Conservation (phyloP, 257 asterid genomes). For the Osmanthus fragrans region DNA sequence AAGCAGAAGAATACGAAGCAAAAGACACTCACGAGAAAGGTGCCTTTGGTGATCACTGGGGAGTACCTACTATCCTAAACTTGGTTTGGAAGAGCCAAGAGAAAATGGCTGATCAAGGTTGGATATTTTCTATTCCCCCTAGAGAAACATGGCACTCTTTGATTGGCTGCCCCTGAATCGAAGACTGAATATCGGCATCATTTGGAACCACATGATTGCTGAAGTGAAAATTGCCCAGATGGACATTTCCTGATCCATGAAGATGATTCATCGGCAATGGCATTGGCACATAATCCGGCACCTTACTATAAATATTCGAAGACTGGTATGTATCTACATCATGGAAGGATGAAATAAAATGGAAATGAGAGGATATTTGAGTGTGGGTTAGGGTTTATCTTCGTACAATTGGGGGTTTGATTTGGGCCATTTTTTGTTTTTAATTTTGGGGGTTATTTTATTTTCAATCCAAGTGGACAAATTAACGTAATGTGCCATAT, state of each 20-base stretch:
- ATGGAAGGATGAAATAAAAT: too few species aligned
- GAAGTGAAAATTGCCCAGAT: constrained; percentile 28
- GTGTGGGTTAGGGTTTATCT: too few species aligned
- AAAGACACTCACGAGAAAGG: background rate
- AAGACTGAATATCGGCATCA: constrained; percentile 14
- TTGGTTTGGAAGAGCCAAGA: background rate
- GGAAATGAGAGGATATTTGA: too few species aligned
- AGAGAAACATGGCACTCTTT: constrained; percentile 28
- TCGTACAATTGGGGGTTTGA: too few species aligned
- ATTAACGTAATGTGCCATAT: too few species aligned
- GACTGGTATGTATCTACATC: background rate
- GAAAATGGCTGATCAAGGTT: constrained; percentile 1
- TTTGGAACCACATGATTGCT: constrained; percentile 20
- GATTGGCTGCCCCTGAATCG: constrained; percentile 21
- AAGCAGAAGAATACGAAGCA: background rate
- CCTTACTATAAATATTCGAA: constrained; percentile 19
- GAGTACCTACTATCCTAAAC: background rate
- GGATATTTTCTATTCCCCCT: constrained; percentile 17
- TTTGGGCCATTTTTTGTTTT: too few species aligned
- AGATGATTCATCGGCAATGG: constrained; percentile 26
- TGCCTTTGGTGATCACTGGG: background rate
- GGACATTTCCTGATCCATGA: constrained; percentile 19
- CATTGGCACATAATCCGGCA: constrained; percentile 34
- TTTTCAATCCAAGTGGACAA: too few species aligned
- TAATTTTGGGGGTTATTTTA: too few species aligned